Evolutionary conservation across 768 basidiomycete genomes (phyloP).

Genomic region (Suillus placidus): DNA sequence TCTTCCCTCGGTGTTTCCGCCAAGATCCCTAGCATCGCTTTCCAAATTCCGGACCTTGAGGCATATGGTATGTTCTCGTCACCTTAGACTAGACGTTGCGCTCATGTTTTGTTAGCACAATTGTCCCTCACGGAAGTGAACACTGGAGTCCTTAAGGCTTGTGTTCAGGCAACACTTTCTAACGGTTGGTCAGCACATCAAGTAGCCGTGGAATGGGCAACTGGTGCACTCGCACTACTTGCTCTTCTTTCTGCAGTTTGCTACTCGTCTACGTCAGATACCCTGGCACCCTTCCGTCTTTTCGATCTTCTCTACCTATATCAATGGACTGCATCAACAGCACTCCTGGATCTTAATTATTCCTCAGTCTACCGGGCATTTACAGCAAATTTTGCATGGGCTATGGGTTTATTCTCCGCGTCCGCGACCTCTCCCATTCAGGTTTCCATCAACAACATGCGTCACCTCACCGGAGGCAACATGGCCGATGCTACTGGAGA

Average conservation of each 20-base stretch:
- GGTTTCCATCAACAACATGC: slow-evolving; percentile 77
- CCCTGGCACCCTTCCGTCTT: slow-evolving; percentile 73
- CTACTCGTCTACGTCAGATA: slow-evolving; percentile 57
- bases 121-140: slow-evolving; percentile 68
- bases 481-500: slow-evolving; percentile 61
- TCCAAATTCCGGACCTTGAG: slow-evolving; percentile 87
- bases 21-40: slow-evolving; percentile 79
- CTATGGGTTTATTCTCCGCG: slow-evolving; percentile 69
- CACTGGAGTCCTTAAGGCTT: slow-evolving; percentile 79
- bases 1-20: slow-evolving; percentile 55
- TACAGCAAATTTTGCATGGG: slow-evolving; percentile 87
- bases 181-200: slow-evolving; percentile 89
- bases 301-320: slow-evolving; percentile 82
- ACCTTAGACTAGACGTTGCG: slow-evolving; percentile 9
- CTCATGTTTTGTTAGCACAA: slow-evolving; percentile 57
- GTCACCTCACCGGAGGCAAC: slow-evolving; percentile 78
- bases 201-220: slow-evolving; percentile 74
- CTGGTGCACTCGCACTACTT: slow-evolving; percentile 65
- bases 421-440: slow-evolving; percentile 65
- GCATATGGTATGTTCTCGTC: slow-evolving; percentile 40
- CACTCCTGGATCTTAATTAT: slow-evolving; percentile 84
- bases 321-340: slow-evolving; percentile 81
- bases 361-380: slow-evolving; percentile 82
- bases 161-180: slow-evolving; percentile 87
- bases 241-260: slow-evolving; percentile 56